Conservation (phyloP, 148 eudicot species). For the Pouteria glomerata region DNA sequence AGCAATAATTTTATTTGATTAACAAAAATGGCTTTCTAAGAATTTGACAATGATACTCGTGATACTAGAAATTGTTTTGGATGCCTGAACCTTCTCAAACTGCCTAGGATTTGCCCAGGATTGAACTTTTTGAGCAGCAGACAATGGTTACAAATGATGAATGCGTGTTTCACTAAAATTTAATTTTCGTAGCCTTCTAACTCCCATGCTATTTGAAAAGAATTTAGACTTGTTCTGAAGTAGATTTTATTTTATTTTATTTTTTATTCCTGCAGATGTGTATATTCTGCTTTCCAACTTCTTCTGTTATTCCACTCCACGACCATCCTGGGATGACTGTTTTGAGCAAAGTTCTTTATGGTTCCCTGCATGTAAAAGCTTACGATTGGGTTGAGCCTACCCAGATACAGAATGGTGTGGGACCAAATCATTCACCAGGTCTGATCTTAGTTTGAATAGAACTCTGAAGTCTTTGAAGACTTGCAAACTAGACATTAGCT, state of each 20-base stretch:
- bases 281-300: slow-evolving; percentile 85
- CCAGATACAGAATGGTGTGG: slow-evolving; percentile 32
- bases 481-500: neutral
- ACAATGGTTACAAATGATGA: neutral
- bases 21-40: neutral
- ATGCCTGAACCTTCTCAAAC: neutral
- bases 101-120: neutral
- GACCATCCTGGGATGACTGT: slow-evolving; percentile 98
- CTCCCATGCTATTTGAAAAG: neutral
- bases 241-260: neutral
- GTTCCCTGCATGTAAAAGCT: slow-evolving; percentile 92
- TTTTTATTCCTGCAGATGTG: slow-evolving; percentile 69
- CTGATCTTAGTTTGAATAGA: slow-evolving; percentile 14
- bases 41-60: neutral
- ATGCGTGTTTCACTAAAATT: neutral
- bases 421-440: slow-evolving; percentile 52
- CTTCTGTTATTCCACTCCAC: slow-evolving; percentile 93
- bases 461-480: neutral
- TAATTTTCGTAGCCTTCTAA: neutral
- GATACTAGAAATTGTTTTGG: neutral
- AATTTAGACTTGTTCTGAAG: slow-evolving; percentile 2
- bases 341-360: slow-evolving; percentile 91
- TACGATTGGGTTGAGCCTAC: slow-evolving; percentile 97
- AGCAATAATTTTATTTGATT: neutral
- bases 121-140: neutral